Evolutionary conservation across 2,329 filamentous ascomycete species (phyloP), one percentile per base, ranked within the genome.

Genomic region (Ascochyta pisi): DNA sequence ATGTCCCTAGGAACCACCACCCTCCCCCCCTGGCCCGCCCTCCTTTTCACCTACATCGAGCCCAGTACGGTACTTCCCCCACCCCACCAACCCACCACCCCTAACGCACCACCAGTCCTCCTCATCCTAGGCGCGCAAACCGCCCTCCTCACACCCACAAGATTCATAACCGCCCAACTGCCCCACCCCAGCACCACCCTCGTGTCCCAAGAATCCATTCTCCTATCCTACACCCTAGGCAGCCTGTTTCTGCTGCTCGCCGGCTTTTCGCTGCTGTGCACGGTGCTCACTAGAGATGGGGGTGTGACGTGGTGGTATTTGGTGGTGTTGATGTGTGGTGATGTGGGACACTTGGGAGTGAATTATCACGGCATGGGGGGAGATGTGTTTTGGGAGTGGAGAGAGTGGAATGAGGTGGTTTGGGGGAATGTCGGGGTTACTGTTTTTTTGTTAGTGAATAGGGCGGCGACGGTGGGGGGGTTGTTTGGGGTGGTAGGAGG

Each of bases 11-110:
- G 67, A 37, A 69, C 60, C 15, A 54, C 52, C 10, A 24, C 39
- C 3, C 54, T 71, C 6, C 65, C 66, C 15, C 37, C 59, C 45
- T 69, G 64, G 65, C 67, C 60, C 10, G 68, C 67, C 15, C 50
- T 71, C 6, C 38, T 71, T 10, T 67, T 68, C 57, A 65, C 65
- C 19, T 70, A 67, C 54, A 37, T 71, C 10, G 62, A 71, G 51
- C 63, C 67, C 9, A 23, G 67, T 68, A 61, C 58, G 24, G 67
- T 68, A 61, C 58, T 62, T 53, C 12, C 46, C 29, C 34, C 13
- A n/a, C 27, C n/a, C 19, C 31, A 10, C 31, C 19, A 40, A 29
- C 27, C 8, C 27, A 4, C 27, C 10, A 3, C 7, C 3, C 9
- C 9, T 29, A 29, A 29, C 27, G 8, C 8, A 9, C 27, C 7